Evolutionary conservation across 345 rosid genomes (phyloP).

Genomic region (Aegle marmelos): DNA sequence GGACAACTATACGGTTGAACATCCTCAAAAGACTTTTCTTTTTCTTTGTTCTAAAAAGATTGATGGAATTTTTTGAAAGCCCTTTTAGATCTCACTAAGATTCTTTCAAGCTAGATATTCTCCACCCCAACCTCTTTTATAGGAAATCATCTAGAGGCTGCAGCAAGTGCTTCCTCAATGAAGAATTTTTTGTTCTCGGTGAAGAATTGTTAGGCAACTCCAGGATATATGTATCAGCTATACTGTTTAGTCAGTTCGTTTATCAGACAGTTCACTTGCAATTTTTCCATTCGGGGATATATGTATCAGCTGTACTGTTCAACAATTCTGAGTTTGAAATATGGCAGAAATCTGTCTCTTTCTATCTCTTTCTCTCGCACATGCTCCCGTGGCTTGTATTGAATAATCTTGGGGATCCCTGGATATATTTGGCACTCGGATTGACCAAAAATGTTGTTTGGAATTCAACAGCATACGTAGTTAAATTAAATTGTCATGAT

Average conservation of each 20-base stretch:
- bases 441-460: background rate
- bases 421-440: background rate
- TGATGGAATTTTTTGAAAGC: background rate
- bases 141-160: conserved; percentile 7
- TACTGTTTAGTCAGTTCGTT: background rate
- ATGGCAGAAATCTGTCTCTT: background rate
- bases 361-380: too few species aligned
- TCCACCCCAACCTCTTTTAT: background rate
- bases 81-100: conserved; percentile 2
- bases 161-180: conserved; percentile 7
- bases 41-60: background rate
- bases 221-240: too few species aligned
- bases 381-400: too few species aligned
- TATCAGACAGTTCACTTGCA: background rate
- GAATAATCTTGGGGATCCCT: background rate
- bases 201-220: background rate
- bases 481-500: too few species aligned
- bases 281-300: background rate
- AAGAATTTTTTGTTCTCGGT: background rate
- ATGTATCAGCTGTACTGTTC: background rate
- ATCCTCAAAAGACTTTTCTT: background rate
- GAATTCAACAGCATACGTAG: too few species aligned
- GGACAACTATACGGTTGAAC: background rate
- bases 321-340: background rate
- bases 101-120: conserved; percentile 26